Evolutionary conservation across 2,329 filamentous ascomycete species (phyloP), one percentile per base, ranked within the genome.

Genomic region (Davidsoniella australis): DNA sequence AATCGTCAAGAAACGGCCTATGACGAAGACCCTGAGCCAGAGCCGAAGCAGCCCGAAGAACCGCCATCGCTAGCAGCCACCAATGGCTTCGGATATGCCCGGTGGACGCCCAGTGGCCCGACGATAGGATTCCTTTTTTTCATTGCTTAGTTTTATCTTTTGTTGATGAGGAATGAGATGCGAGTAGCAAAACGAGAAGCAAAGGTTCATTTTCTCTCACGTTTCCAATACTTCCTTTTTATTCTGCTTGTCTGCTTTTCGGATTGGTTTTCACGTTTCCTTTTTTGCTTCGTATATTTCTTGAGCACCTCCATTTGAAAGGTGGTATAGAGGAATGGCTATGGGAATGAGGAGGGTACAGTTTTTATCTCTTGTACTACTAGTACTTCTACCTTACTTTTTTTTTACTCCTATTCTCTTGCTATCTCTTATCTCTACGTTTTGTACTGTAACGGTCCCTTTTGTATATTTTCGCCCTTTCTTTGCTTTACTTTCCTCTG

Each of bases 121-220:
- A n/a, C n/a, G n/a, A n/a, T n/a, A 33, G 16, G 23, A 1, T n/a
- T 45, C 17, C n/a, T 2, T 26, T 17, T 33, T 33, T 23, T 26
- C 2, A 20, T 23, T 10, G 17, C 29, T 6, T 45, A 29, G 5
- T 45, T 45, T 45, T 26, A 12, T 44, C 14, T 12, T 44, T 12
- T 33, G 23, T 26, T 45, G 2, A 42, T 8, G 40, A 42, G 40
- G 40, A 42, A 42, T 42, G 40, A 24, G 18, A 42, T 24, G 40
- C 18, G 40, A 42, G 23, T 12, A 42, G 17, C 9, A 24, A 42
- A 42, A 42, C 40, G 40, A 42, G 23, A 42, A 42, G 40, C 40
- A 42, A 42, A 42, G 40, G 40, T 42, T 42, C 40, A 20, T 42
- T 45, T 33, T 24, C 29, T 45, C 42, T 33, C 20, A 45, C 24